A percentile compares a stretch with the other conserved stretches of the same genome.
These are phyloP conservation scores for Bimuria novae-zelandiae DNA, from an alignment of 2,329 filamentous ascomycete genomes.

Conservation along the genomic window DNA sequence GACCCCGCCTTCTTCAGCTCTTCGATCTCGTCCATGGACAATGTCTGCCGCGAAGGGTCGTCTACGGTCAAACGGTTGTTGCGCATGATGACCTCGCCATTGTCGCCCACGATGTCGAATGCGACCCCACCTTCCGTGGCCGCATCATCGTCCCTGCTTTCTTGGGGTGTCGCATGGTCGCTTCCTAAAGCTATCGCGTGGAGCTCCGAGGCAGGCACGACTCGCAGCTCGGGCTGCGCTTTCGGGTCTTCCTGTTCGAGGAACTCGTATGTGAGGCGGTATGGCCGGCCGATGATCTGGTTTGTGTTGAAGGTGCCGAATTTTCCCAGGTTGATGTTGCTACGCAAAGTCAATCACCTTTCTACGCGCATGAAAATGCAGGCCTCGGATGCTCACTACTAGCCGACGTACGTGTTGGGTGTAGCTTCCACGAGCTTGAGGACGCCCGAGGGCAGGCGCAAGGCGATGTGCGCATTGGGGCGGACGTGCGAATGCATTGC, in stretches of 20 bases:
- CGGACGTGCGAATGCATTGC: conserved; percentile 54
- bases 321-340: conserved; percentile 86
- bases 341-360: conserved; percentile 45
- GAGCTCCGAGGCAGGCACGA: conserved; percentile 80
- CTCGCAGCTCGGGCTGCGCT: conserved; percentile 70
- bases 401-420: conserved; percentile 66
- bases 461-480: conserved; percentile 57
- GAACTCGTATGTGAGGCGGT: conserved; percentile 88
- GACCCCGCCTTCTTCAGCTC: conserved; percentile 72
- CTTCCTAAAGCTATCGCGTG: conserved; percentile 75
- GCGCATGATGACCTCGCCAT: conserved; percentile 58
- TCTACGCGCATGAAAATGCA: conserved; percentile 11
- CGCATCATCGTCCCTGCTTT: conserved; percentile 38
- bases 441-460: conserved; percentile 63
- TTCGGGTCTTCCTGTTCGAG: conserved; percentile 69
- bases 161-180: conserved; percentile 51
- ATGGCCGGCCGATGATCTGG: conserved; percentile 86
- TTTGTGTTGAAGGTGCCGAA: conserved; percentile 91
- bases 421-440: conserved; percentile 63
- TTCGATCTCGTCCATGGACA: conserved; percentile 74
- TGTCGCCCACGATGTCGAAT: conserved; percentile 54
- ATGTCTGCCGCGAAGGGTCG: conserved; percentile 70
- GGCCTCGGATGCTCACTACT: conserved; percentile 37
- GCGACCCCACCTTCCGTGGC: conserved; percentile 35
- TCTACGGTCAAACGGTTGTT: conserved; percentile 68